A percentile compares a stretch with the other conserved stretches of the same genome.
phyloP scores from a whole-genome alignment of 108 stramenopile genomes.

The Stephanodiscus minutulus region DNA sequence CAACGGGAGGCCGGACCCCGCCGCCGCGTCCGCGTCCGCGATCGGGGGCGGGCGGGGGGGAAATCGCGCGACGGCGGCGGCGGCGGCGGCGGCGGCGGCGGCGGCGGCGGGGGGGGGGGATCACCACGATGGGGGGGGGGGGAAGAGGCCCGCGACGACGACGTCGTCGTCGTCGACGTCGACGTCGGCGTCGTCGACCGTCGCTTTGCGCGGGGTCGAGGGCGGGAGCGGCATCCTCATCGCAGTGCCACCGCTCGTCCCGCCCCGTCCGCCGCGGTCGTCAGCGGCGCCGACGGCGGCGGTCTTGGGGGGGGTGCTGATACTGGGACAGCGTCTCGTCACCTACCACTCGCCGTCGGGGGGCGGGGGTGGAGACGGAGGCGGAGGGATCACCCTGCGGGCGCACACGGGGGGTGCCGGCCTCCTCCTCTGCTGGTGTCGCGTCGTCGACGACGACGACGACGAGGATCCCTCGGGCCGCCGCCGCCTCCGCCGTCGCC shows the following conservation, averaged over 20 bases:
- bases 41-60: no score
- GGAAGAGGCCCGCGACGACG: constrained; percentile 2
- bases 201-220: no score
- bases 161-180: no score
- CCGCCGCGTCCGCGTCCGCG: no score
- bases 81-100: background rate
- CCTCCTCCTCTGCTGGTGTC: constrained; percentile 46
- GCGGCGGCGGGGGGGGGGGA: constrained; percentile 6
- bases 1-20: no score
- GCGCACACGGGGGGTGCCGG: constrained; percentile 8
- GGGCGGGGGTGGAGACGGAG: background rate
- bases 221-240: constrained; percentile 69
- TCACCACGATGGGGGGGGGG: background rate
- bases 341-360: constrained; percentile 61
- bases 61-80: constrained; percentile 5
- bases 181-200: no score
- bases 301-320: constrained; percentile 65
- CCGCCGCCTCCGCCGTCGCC: no score
- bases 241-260: constrained; percentile 56
- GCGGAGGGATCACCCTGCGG: background rate
- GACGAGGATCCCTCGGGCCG: no score
- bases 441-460: constrained; percentile 30
- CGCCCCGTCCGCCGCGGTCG: constrained; percentile 6
- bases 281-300: background rate
- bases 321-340: constrained; percentile 80